Percentiles rank a stretch among this genome's conserved stretches.
These are phyloP conservation scores for Posidonia australis DNA, from an alignment of 106 monocot species.

Conservation along the genomic window DNA sequence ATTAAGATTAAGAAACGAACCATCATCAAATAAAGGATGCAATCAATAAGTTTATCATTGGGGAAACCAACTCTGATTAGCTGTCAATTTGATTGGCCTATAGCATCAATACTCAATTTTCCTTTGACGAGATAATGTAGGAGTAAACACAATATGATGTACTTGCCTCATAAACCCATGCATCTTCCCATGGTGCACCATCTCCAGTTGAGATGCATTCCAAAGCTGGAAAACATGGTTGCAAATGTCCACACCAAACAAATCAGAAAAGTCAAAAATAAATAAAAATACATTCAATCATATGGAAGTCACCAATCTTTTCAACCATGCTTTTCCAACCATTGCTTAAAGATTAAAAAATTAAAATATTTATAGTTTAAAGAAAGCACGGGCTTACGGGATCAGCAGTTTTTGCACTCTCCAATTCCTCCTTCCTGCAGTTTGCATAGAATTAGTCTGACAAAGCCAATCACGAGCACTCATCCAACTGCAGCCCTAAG, in stretches of 20 bases:
- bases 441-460: background rate
- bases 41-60: too few species aligned
- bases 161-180: slow-evolving; percentile 96
- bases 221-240: slow-evolving; percentile 52
- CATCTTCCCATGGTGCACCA: slow-evolving; percentile 96
- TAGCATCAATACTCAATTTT: background rate
- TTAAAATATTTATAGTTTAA: background rate
- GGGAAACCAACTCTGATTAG: too few species aligned
- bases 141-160: background rate
- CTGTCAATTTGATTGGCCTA: too few species aligned
- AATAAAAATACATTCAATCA: background rate
- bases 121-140: background rate
- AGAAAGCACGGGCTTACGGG: slow-evolving; percentile 29
- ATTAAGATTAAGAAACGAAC: too few species aligned
- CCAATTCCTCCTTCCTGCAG: slow-evolving; percentile 80
- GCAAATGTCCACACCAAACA: background rate
- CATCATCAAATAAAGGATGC: too few species aligned
- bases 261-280: background rate
- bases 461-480: background rate
- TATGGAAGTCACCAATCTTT: background rate
- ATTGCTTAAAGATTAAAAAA: background rate
- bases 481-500: too few species aligned
- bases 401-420: slow-evolving; percentile 83
- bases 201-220: slow-evolving; percentile 98
- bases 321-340: too few species aligned